Base-by-base conservation (phyloP, 306 rosid species). In the Vigna radiata region DNA sequence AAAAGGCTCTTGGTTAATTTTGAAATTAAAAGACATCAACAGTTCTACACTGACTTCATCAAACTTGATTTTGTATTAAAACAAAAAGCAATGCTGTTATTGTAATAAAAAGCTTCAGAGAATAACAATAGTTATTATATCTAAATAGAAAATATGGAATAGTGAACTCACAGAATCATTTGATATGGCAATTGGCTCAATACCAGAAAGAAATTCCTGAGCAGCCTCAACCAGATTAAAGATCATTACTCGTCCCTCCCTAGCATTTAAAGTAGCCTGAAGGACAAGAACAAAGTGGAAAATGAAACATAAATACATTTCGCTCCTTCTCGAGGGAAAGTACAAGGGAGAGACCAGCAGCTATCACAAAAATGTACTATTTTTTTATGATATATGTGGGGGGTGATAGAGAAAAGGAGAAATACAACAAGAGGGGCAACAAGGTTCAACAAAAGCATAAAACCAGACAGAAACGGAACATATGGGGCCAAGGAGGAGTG, bases 171-270 rank as follows among this genome's bases (percentile, higher is more conserved):
- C 98, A 49, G 85, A 77, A 59, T 84, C 86, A 69, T 75, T 82
- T 78, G 89, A 77, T 77, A 86, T 90, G 61, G 75, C 85, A 81
- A 76, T 79, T 21, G 97, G 94, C 21, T 85, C 93, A 78, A 90
- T 85, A 81, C 89, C 90, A 68, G 98, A 94, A 60, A 94, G 83
- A 81, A 94, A 94, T 76, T 94, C 98, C 85, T 92, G 98, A 70
- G 97, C 96, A 69, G 98, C 96, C 91, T 94, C 97, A 58, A 90
- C 98, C 86, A 94, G 85, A 88, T 94, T 92, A 85, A 89, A 94
- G 79, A 94, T 83, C 97, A 92, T 92, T 50, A 92, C 97, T 37
- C 97, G 88, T 75, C 96, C 98, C 77, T 94, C 98, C 84, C 98
- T 84, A 21, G 98, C 90, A 77, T 94, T 94, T 70, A 85, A 86